Evolutionary conservation across 1,284 basidiomycete genomes (phyloP).

Genomic region (Coniferiporia weirii): DNA sequence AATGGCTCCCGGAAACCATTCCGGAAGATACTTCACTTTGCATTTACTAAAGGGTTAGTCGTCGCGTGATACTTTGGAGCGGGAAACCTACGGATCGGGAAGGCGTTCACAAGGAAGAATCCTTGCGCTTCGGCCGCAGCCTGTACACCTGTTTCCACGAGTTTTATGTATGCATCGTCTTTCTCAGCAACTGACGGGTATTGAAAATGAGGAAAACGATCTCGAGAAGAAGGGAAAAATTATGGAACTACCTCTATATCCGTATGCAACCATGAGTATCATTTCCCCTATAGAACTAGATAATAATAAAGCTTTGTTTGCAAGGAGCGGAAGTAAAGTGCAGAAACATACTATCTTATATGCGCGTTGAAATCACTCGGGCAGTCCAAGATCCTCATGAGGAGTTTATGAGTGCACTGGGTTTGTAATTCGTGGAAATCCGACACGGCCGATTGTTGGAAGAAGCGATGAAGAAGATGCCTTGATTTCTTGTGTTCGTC

Average conservation of each 20-base stretch:
- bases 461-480: slow-evolving; percentile 3
- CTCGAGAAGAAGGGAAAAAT: background rate
- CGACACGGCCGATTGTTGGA: background rate
- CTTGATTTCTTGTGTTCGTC: background rate
- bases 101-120: slow-evolving; percentile 11
- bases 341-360: background rate
- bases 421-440: slow-evolving; percentile 4
- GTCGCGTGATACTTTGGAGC: no score
- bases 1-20: slow-evolving; percentile 13
- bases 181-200: no score
- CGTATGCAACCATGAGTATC: slow-evolving; percentile 11
- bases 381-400: background rate
- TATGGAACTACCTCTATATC: slow-evolving; percentile 6
- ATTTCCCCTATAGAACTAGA: slow-evolving; percentile 2
- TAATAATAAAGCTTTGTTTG: background rate
- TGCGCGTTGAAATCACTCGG: background rate
- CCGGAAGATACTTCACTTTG: slow-evolving; percentile 8
- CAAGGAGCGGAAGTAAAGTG: background rate
- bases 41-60: no score
- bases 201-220: background rate
- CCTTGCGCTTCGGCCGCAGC: slow-evolving; percentile 3
- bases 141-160: slow-evolving; percentile 13
- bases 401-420: background rate
- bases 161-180: slow-evolving; percentile 17
- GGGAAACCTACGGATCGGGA: background rate